Conservation (phyloP, 2,329 filamentous ascomycete genomes). For the Bipolaris gigantea region DNA sequence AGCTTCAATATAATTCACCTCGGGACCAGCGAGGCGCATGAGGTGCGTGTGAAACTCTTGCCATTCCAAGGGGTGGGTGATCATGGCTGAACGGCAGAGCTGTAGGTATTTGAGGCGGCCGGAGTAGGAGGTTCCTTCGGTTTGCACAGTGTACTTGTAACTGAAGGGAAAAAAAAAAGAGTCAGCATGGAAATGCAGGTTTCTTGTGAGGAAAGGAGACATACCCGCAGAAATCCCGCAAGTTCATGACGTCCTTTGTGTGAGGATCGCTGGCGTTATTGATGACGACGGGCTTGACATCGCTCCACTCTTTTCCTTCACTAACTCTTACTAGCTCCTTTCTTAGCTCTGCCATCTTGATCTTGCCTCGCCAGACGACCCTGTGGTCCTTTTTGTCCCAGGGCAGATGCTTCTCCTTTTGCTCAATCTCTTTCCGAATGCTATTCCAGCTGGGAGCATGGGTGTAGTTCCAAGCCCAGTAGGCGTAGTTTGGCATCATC, state of each 20-base stretch:
- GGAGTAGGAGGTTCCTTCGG: conserved; percentile 58
- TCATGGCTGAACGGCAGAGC: conserved; percentile 48
- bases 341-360: conserved; percentile 38
- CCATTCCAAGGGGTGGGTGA: conserved; percentile 40
- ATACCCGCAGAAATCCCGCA: conserved; percentile 39
- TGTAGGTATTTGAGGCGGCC: conserved; percentile 58
- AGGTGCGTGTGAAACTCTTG: conserved; percentile 43
- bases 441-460: conserved; percentile 42
- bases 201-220: neutral
- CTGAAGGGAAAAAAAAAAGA: conserved; percentile 16
- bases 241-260: conserved; percentile 40
- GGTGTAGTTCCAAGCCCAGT: conserved; percentile 43
- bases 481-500: conserved; percentile 43
- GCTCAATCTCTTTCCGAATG: conserved; percentile 33
- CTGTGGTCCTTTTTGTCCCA: conserved; percentile 38
- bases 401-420: conserved; percentile 24
- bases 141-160: conserved; percentile 58
- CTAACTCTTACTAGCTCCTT: conserved; percentile 35
- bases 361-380: conserved; percentile 39
- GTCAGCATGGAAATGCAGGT: conserved; percentile 1
- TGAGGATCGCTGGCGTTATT: conserved; percentile 34
- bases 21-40: conserved; percentile 34
- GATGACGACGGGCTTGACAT: conserved; percentile 41
- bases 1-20: conserved; percentile 40
- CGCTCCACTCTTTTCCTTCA: conserved; percentile 36